Evolutionary conservation across 2,329 filamentous ascomycete species (phyloP).

Genomic region (Furcasterigmium furcatum): DNA sequence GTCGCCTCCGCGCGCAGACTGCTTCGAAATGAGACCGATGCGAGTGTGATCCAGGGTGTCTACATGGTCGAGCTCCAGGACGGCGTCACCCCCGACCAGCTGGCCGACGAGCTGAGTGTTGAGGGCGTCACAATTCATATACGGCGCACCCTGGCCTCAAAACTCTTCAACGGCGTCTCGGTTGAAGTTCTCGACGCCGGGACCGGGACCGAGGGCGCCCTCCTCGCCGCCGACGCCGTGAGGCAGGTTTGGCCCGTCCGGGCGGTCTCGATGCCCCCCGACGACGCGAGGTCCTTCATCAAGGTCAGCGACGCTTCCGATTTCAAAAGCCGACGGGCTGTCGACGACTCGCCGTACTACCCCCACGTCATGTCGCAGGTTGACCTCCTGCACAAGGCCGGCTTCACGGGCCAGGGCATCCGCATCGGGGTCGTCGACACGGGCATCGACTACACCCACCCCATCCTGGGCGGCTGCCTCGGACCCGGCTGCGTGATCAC

Average conservation of each 20-base stretch:
- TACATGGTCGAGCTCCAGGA: conserved; percentile 20
- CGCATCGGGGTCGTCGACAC: conserved; percentile 37
- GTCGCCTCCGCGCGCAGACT: no score
- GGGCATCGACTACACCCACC: conserved; percentile 43
- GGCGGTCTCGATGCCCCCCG: neutral
- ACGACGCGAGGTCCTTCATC: neutral
- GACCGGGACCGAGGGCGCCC: conserved; percentile 14
- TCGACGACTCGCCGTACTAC: neutral
- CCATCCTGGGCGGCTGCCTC: neutral
- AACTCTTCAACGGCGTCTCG: conserved; percentile 20
- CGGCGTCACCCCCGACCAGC: conserved; percentile 4
- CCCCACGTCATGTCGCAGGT: conserved; percentile 28
- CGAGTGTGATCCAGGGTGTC: conserved; percentile 12
- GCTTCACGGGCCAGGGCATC: conserved; percentile 39
- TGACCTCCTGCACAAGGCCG: conserved; percentile 33
- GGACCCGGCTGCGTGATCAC: neutral
- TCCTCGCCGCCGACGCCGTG: conserved; percentile 17
- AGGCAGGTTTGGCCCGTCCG: conserved; percentile 25
- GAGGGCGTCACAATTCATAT: conserved; percentile 11
- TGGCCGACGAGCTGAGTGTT: conserved; percentile 13
- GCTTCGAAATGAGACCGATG: neutral
- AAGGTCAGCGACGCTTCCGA: neutral
- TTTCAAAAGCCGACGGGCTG: no score
- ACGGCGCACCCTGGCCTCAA: conserved; percentile 15
- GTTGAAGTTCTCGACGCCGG: conserved; percentile 18